phyloP scores from a whole-genome alignment of 1,284 basidiomycete species.

The Somion occarium region DNA sequence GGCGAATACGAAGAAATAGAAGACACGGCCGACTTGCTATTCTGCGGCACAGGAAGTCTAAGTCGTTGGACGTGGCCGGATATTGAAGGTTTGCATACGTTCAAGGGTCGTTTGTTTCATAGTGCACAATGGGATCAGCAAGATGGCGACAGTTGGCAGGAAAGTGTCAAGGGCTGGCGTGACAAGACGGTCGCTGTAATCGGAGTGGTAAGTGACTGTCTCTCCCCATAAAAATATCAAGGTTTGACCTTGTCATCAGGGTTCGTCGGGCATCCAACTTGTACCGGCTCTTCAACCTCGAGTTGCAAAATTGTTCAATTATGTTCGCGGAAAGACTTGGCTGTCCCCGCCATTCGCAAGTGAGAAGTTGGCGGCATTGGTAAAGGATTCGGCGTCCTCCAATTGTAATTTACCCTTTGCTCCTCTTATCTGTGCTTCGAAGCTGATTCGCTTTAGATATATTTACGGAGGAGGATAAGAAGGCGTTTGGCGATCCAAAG shows the following conservation, averaged over 20 bases:
- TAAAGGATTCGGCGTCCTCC: slow-evolving; percentile 27
- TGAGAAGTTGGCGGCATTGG: slow-evolving; percentile 33
- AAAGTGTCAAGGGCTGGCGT: slow-evolving; percentile 43
- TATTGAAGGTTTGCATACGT: slow-evolving; percentile 14
- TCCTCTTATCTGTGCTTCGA: neutral
- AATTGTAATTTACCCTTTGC: slow-evolving; percentile 37
- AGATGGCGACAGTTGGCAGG: slow-evolving; percentile 41
- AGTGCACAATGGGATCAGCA: slow-evolving; percentile 52
- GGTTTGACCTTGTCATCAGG: slow-evolving; percentile 30
- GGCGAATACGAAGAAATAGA: slow-evolving; percentile 15
- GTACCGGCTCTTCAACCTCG: slow-evolving; percentile 53
- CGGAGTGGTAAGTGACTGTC: slow-evolving; percentile 43
- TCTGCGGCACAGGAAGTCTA: slow-evolving; percentile 11
- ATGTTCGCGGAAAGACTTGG: slow-evolving; percentile 61
- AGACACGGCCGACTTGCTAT: slow-evolving; percentile 15
- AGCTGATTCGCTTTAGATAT: slow-evolving; percentile 27
- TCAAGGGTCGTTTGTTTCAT: slow-evolving; percentile 13
- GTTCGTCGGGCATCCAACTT: slow-evolving; percentile 63
- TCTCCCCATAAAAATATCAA: neutral
- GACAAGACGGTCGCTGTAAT: slow-evolving; percentile 58
- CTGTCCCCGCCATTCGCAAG: slow-evolving; percentile 45
- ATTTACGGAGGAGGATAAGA: slow-evolving; percentile 52
- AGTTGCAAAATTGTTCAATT: slow-evolving; percentile 49
- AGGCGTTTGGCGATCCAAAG: slow-evolving; percentile 41
- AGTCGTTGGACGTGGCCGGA: slow-evolving; percentile 17